Evolutionary conservation across 495 filamentous ascomycete species (phyloP).

Genomic region (Evernia prunastri): DNA sequence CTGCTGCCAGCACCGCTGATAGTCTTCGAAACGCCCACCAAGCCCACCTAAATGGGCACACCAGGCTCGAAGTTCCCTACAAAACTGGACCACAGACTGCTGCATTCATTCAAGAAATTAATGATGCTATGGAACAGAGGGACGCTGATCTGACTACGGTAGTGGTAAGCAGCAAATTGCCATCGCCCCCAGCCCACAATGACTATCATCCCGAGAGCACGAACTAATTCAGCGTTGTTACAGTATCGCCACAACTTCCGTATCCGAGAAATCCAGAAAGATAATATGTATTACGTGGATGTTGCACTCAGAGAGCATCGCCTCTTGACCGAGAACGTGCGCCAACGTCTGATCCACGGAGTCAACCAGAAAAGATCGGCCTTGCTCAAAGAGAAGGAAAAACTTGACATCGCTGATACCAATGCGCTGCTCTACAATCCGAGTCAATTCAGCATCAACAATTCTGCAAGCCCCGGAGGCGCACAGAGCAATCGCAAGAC

Average conservation of each 20-base stretch:
- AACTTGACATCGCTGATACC: constrained; percentile 78
- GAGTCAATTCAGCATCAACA: constrained; percentile 81
- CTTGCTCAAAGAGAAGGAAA: constrained; percentile 81
- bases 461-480: constrained; percentile 72
- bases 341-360: constrained; percentile 73
- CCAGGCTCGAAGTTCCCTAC: constrained; percentile 44
- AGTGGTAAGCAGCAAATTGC: constrained; percentile 52
- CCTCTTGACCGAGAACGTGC: constrained; percentile 67
- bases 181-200: not conserved
- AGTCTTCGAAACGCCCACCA: constrained; percentile 23
- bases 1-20: constrained; percentile 35
- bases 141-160: constrained; percentile 71
- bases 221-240: not conserved
- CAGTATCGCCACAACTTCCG: constrained; percentile 25
- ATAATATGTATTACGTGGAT: constrained; percentile 50
- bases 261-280: constrained; percentile 23
- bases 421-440: constrained; percentile 86
- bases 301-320: constrained; percentile 78
- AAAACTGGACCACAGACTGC: constrained; percentile 75
- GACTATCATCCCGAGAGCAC: not conserved
- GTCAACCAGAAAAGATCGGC: constrained; percentile 69
- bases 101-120: constrained; percentile 74
- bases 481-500: constrained; percentile 77
- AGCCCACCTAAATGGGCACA: constrained; percentile 38
- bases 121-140: constrained; percentile 73